Evolutionary conservation across 352 stramenopile species (phyloP), one percentile per base, ranked within the genome.

Genomic region (Pythium brachiatum): DNA sequence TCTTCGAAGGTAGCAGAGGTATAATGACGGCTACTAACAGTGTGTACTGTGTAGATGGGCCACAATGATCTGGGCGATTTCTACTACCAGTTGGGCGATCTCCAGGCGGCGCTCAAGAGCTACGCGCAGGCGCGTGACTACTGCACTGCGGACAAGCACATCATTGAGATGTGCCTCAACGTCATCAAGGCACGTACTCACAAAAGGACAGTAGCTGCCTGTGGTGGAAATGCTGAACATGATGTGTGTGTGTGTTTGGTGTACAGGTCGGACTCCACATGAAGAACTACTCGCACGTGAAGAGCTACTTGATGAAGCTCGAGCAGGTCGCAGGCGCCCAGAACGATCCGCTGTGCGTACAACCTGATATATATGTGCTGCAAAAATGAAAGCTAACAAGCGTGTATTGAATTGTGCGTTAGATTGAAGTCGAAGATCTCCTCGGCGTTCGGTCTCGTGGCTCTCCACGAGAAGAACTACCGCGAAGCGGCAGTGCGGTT

Each of bases 101-200:
- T 96, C 9, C 66, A 75, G 7, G 69, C 84, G 36, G 84, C 88
- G 18, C 62, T 96, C 27, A 92, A 93, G 70, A 93, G 85, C 74
- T 95, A 90, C 62, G 83, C 86, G 11, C 86, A 95, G 68, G 84
- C 88, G 11, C 75, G 89, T 7, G 89, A 97, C 70, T 97, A 97
- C 53, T 96, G 89, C 77, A 96, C 88, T 39, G 92, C 88, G 29
- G 83, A 93, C 66, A 92, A 92, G 50, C 88, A 96, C 72, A 92
- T 93, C 75, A 72, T 95, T 32, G 86, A 96, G 56, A 96, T 95
- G 85, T 95, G 85, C 57, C 66, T 97, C 16, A 95, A 96, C 56
- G 84, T 97, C 23, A 91, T 92, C 71, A 91, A 90, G 76, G 86
- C 94, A 57, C 31, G 21, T 66, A 20, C 7, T 47, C 32, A n/a